Evolutionary conservation across 805 yeast genomes (phyloP).

Genomic region (Spathaspora sp.): DNA sequence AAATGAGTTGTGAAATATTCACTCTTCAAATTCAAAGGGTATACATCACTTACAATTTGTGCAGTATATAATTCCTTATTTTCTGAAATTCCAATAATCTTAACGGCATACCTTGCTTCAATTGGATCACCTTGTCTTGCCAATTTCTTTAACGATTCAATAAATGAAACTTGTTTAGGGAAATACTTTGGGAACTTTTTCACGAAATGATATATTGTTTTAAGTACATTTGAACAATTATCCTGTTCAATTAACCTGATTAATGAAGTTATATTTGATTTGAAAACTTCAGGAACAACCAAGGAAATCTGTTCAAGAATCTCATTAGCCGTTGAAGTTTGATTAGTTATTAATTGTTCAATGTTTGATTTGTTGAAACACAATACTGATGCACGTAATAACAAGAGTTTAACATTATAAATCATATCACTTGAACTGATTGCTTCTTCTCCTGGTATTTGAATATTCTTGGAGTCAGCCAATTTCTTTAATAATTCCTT

Average conservation of each 20-base stretch:
- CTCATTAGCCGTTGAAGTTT: constrained; percentile 43
- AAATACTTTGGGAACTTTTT: constrained; percentile 47
- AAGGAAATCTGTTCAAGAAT: constrained; percentile 57
- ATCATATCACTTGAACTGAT: constrained; percentile 46
- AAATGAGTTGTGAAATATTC: constrained; percentile 51
- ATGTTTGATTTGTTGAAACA: constrained; percentile 66
- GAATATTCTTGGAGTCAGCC: constrained; percentile 48
- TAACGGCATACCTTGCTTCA: constrained; percentile 65
- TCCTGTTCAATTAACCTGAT: constrained; percentile 29
- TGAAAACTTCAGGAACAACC: constrained; percentile 61
- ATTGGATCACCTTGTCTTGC: constrained; percentile 50
- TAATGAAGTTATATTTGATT: constrained; percentile 53
- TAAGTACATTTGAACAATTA: constrained; percentile 34
- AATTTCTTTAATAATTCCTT: constrained; percentile 59
- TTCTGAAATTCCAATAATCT: constrained; percentile 48
- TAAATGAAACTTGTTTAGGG: constrained; percentile 42
- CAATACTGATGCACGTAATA: constrained; percentile 59
- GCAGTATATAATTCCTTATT: constrained; percentile 38
- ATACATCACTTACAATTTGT: constrained; percentile 36
- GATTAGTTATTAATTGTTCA: constrained; percentile 48
- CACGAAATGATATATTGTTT: constrained; percentile 57
- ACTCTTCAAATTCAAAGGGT: constrained; percentile 46
- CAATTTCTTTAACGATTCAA: constrained; percentile 42
- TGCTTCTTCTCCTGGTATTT: constrained; percentile 23
- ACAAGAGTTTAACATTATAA: constrained; percentile 50